Base-by-base conservation (phyloP, 176 grass and related monocot genomes). In the Oryza longistaminata region DNA sequence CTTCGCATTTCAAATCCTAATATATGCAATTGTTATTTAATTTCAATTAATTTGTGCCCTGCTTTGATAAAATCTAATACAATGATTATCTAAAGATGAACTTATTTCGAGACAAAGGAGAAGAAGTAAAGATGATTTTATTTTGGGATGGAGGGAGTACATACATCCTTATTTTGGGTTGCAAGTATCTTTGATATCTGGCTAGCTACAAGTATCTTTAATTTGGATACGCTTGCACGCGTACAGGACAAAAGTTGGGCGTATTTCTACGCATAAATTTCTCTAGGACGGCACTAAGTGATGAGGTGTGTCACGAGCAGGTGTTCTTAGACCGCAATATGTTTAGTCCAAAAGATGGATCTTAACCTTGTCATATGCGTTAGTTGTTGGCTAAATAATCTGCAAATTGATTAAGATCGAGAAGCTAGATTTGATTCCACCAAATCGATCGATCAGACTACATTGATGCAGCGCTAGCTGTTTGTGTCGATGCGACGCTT, bases 361-460 rank as follows among this genome's bases (percentile, higher is more conserved):
- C 13, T 53, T 17, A 53, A 53, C 16, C 70, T 73, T 73, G 10
- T 64, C 44, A 12, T 12, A 33, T 45, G 29, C 16, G 69, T 1
- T 31, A 31, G 29, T 31, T 19, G 10, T 62, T 45, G 15, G 68
- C 65, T 73, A 22, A 46, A 72, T 43, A 2, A 45, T 45, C 9
- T 22, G 10, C 17, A 44, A 71, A 44, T 40, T 44, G 26, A 72
- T 12, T 72, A 22, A 62, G 68, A 37, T 37, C 35, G 35, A 35
- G 13, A 14, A 37, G 39, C 7, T 40, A 40, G 75, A 77, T 88
- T 81, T 85, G 76, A 76, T 76, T 85, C 82, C 77, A 75, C 39
- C 71, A 71, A 65, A 76, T 24, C 29, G n/a, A n/a, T n/a, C n/a
- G 29, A 31, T 31, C 62, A 69, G 61, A 64, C 42, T 25, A 53